Conservation (phyloP, 2,329 filamentous ascomycete species). For the Pestalotiopsis sp. region DNA sequence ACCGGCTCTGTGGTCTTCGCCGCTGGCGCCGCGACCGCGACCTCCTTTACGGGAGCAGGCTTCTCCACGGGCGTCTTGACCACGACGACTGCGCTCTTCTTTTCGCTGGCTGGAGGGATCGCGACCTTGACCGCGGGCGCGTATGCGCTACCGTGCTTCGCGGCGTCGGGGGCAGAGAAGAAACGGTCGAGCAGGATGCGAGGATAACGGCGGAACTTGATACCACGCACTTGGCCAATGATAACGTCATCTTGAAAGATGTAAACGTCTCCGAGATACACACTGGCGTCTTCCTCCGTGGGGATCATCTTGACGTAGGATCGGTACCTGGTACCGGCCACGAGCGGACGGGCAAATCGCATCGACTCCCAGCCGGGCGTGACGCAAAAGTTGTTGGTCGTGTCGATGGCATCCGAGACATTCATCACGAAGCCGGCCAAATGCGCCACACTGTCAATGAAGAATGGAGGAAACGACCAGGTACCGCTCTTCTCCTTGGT, state of each 20-base stretch:
- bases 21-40: neutral
- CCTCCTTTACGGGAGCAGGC: neutral
- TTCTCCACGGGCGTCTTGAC: neutral
- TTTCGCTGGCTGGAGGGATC: neutral
- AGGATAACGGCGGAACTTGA: constrained; percentile 40
- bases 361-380: constrained; percentile 40
- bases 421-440: constrained; percentile 45
- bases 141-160: neutral
- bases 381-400: constrained; percentile 34
- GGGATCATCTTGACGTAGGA: constrained; percentile 43
- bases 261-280: constrained; percentile 38
- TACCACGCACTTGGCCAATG: constrained; percentile 32
- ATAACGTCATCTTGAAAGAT: constrained; percentile 35
- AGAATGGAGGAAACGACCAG: constrained; percentile 43
- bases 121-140: neutral
- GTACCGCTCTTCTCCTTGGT: constrained; percentile 28
- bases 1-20: neutral
- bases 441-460: constrained; percentile 40
- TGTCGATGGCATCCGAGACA: constrained; percentile 37
- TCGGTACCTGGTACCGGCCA: constrained; percentile 33
- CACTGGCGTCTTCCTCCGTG: constrained; percentile 25
- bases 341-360: constrained; percentile 32
- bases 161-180: constrained; percentile 37
- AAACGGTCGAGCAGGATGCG: constrained; percentile 40
- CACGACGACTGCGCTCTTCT: neutral